Evolutionary conservation across 352 stramenopile species (phyloP), one percentile per base, ranked within the genome.

Genomic region (Globisporangium irregulare): DNA sequence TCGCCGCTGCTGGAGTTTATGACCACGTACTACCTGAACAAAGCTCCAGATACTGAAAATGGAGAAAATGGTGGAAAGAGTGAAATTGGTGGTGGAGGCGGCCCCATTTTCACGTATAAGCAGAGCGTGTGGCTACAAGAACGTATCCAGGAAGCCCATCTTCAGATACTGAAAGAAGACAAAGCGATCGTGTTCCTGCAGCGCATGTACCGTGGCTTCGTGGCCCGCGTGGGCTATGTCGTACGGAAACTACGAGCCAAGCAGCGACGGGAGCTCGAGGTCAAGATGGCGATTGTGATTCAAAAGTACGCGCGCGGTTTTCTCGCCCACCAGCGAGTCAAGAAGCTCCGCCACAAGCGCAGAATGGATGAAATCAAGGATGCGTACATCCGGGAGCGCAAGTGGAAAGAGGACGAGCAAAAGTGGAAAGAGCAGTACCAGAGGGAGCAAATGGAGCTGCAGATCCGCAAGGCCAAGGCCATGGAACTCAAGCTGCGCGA

Each of bases 401-500:
- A 72, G 53, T 80, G 74, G 64, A 90, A 91, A 56, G 73, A 83
- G 27, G 77, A 91, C 46, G 73, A 81, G 27, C 63, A 67, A 20
- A 24, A 68, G 46, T 90, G 79, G 71, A 75, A 84, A 70, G 80
- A 91, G 38, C 75, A 81, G 36, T 86, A 80, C 65, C 70, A 86
- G n/a, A 71, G 78, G 0, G 79, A 91, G 62, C 80, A 92, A 66
- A 80, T 87, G 67, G 74, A 86, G 64, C 61, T 87, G 7, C 76
- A 87, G 65, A 75, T 90, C 4, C 70, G 78, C 29, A 73, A 75
- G 32, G 62, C 83, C 0, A 73, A 84, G 25, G 63, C 75, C 32
- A 67, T 84, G 25, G 80, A 89, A 55, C 73, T 75, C 32, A 64
- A 80, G 41, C 64, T 87, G n/a, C 75, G 77, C 8, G 77, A 89